Base-by-base conservation (phyloP, 192 early-diverging fungal species). In the Powellomyces hirtus region DNA sequence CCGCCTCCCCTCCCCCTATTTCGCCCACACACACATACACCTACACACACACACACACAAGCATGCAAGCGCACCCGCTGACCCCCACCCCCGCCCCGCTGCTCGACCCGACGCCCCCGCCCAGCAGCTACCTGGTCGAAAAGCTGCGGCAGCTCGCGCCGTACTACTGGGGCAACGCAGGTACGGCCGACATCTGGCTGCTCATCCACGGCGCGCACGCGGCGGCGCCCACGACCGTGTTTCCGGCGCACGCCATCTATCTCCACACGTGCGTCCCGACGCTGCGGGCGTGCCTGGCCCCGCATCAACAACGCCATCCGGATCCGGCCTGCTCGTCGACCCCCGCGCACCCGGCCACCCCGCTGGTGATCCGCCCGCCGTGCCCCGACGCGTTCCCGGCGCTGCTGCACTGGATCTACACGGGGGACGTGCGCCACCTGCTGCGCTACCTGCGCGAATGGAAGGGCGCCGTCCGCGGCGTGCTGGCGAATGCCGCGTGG, bases 101-200 rank as follows among this genome's bases (percentile, higher is more conserved):
- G n/a, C n/a, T n/a, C n/a, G n/a, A n/a, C n/a, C n/a, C n/a, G n/a
- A n/a, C n/a, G n/a, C n/a, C n/a, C n/a, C n/a, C n/a, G n/a, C n/a
- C n/a, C n/a, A n/a, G n/a, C n/a, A n/a, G n/a, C n/a, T 56, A 56
- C 29, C 18, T 56, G 59, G 11, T 60, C 59, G 59, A 38, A 34
- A 60, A 60, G 59, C 59, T 60, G 2, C 59, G 33, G 13, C 2
- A 33, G 16, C 59, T 36, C 36, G 35, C 36, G 20, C 35, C 59
- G 1, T 4, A 33, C 29, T 60, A 60, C 37, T 60, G 59, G 59
- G 59, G 59, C 37, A 20, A 60, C 29, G 37, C 18, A 16, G 16
- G 6, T 37, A 60, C 59, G n/a, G 37, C 36, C 59, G 59, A 60
- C 20, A 38, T 34, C 37, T 60, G 59, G 59, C 59, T 60, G 14